phyloP scores from a whole-genome alignment of 345 rosid species.

The Clausena lansium region DNA sequence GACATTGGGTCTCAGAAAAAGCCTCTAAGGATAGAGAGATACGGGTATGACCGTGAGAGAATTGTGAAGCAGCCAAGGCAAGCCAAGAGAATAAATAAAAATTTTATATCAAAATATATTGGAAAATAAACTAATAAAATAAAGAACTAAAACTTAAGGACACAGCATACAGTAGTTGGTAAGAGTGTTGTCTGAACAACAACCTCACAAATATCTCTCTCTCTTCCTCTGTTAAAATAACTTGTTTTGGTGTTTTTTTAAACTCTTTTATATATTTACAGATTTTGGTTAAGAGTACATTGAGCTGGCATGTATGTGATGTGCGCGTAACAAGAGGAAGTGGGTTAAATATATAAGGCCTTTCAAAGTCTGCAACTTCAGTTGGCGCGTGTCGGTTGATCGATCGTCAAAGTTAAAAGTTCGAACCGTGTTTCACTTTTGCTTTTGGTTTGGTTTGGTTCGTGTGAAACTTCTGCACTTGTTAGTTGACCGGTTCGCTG shows the following conservation, averaged over 20 bases:
- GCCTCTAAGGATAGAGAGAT: slow-evolving; percentile 20
- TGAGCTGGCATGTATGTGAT: not conserved
- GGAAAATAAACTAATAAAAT: not conserved
- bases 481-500: no score
- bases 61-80: not conserved
- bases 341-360: not conserved
- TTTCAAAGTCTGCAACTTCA: not conserved
- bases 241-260: not conserved
- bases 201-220: not conserved
- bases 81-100: no score
- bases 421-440: not conserved
- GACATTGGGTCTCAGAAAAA: slow-evolving; percentile 45
- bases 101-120: slow-evolving; percentile 22
- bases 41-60: not conserved
- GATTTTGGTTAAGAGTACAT: not conserved
- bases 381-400: not conserved
- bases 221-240: not conserved
- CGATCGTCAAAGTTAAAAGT: not conserved
- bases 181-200: not conserved
- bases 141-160: slow-evolving; percentile 1
- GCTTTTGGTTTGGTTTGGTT: not conserved
- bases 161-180: not conserved
- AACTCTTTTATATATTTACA: not conserved
- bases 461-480: not conserved
- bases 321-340: not conserved